Evolutionary conservation across 768 basidiomycete species (phyloP).

Genomic region (Ramaria sp.): DNA sequence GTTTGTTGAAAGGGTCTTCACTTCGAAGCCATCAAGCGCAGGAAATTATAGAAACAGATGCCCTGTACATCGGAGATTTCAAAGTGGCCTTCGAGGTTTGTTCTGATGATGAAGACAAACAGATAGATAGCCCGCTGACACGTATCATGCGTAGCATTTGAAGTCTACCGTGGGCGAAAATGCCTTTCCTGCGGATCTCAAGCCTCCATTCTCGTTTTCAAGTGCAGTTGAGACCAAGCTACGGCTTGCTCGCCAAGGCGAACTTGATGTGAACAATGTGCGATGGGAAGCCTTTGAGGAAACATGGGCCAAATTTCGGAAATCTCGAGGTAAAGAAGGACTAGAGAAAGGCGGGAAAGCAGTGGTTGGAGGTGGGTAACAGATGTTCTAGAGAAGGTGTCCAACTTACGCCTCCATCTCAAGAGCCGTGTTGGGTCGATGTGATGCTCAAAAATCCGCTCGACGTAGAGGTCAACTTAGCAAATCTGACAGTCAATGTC

Average conservation of each 20-base stretch:
- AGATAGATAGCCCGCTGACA: not conserved
- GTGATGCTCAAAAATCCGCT: slow-evolving; percentile 61
- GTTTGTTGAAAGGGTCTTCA: slow-evolving; percentile 46
- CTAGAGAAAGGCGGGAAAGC: slow-evolving; percentile 49
- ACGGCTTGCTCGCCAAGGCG: slow-evolving; percentile 41
- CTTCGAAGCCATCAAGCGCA: slow-evolving; percentile 9
- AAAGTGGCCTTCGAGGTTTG: slow-evolving; percentile 72
- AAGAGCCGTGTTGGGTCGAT: slow-evolving; percentile 75
- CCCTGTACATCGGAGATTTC: slow-evolving; percentile 80
- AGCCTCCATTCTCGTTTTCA: slow-evolving; percentile 61
- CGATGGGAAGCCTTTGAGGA: slow-evolving; percentile 61
- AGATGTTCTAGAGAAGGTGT: not conserved
- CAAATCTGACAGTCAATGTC: slow-evolving; percentile 47
- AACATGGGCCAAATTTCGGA: slow-evolving; percentile 55
- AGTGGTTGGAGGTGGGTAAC: slow-evolving; percentile 45
- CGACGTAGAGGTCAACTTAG: slow-evolving; percentile 59
- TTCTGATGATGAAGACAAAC: not conserved
- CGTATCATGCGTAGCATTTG: slow-evolving; percentile 46
- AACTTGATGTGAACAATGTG: slow-evolving; percentile 27
- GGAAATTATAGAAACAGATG: slow-evolving; percentile 36
- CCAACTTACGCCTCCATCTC: not conserved
- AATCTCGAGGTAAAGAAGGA: slow-evolving; percentile 38
- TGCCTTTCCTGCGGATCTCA: slow-evolving; percentile 33
- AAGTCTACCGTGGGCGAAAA: slow-evolving; percentile 44
- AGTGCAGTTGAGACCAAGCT: slow-evolving; percentile 44